Percentiles rank a stretch among this genome's conserved stretches.
phyloP scores from a whole-genome alignment of 176 grass and related monocot genomes.

The Chloris gayana region DNA sequence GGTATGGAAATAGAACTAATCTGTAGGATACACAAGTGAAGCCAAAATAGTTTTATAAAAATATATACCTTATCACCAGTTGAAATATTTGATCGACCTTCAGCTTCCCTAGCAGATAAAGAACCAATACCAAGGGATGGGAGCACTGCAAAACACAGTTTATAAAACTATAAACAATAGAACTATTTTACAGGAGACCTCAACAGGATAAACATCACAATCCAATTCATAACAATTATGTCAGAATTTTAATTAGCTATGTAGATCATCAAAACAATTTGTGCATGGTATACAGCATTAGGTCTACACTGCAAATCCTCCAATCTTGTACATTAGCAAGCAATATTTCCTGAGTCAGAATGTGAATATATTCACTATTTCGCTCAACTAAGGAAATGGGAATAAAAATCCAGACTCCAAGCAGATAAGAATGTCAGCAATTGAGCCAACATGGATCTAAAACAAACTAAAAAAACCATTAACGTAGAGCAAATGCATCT shows the following conservation, averaged over 20 bases:
- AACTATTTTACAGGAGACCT: not conserved
- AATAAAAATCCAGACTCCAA: no score
- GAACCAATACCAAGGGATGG: conserved; percentile 82
- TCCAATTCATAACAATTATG: not conserved
- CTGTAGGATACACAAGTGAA: not conserved
- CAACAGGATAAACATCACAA: not conserved
- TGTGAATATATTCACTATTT: no score
- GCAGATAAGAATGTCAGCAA: not conserved
- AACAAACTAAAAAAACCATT: conserved; percentile 1
- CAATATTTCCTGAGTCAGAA: conserved; percentile 1
- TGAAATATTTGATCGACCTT: conserved; percentile 77
- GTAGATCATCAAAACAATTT: no score
- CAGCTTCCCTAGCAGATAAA: conserved; percentile 86
- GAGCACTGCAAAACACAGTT: conserved; percentile 63
- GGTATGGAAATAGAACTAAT: not conserved
- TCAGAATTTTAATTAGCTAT: not conserved
- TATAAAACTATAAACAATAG: conserved; percentile 1
- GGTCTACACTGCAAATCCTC: not conserved
- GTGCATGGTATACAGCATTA: no score
- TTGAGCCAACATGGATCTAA: no score
- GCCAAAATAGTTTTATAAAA: conserved; percentile 23
- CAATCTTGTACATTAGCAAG: conserved; percentile 9
- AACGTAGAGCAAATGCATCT: not conserved
- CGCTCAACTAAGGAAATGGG: no score
- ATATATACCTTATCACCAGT: conserved; percentile 68